Percentiles rank a stretch among this genome's conserved stretches.
Evolutionary conservation across 768 basidiomycete species (phyloP).

Genomic region (Agrocybe praecox): DNA sequence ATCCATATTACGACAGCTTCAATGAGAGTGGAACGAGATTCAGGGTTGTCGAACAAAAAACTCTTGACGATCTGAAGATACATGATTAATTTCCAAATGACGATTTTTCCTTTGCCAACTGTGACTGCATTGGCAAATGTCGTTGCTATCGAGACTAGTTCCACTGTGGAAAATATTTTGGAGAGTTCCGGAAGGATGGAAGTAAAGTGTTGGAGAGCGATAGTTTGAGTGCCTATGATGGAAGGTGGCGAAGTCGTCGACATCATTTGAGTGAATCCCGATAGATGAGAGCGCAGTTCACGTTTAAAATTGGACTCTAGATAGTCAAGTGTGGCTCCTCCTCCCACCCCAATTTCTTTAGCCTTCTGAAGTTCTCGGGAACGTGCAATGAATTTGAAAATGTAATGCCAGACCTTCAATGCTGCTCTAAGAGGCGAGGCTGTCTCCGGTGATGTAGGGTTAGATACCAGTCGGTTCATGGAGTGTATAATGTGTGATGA

Average conservation of each 20-base stretch:
- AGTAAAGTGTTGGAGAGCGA: slow-evolving; percentile 92
- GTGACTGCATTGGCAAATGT: slow-evolving; percentile 86
- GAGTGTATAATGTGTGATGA: slow-evolving; percentile 85
- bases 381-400: slow-evolving; percentile 94
- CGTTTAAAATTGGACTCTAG: slow-evolving; percentile 83
- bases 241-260: slow-evolving; percentile 70
- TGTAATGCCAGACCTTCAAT: slow-evolving; percentile 95
- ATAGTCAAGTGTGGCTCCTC: slow-evolving; percentile 83
- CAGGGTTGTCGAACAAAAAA: slow-evolving; percentile 81
- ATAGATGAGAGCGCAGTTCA: slow-evolving; percentile 76
- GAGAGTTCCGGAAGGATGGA: slow-evolving; percentile 87
- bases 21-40: slow-evolving; percentile 78
- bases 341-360: slow-evolving; percentile 77
- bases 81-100: slow-evolving; percentile 93
- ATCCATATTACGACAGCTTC: slow-evolving; percentile 93
- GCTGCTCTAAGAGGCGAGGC: slow-evolving; percentile 84
- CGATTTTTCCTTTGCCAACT: slow-evolving; percentile 80
- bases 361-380: slow-evolving; percentile 86
- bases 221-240: slow-evolving; percentile 96
- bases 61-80: slow-evolving; percentile 90
- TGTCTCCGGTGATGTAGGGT: slow-evolving; percentile 71
- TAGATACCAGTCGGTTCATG: slow-evolving; percentile 79
- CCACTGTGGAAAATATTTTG: slow-evolving; percentile 77
- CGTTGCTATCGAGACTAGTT: slow-evolving; percentile 86
- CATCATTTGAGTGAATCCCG: slow-evolving; percentile 90